Evolutionary conservation across 768 basidiomycete genomes (phyloP).

Genomic region (Flagelloscypha sp.): DNA sequence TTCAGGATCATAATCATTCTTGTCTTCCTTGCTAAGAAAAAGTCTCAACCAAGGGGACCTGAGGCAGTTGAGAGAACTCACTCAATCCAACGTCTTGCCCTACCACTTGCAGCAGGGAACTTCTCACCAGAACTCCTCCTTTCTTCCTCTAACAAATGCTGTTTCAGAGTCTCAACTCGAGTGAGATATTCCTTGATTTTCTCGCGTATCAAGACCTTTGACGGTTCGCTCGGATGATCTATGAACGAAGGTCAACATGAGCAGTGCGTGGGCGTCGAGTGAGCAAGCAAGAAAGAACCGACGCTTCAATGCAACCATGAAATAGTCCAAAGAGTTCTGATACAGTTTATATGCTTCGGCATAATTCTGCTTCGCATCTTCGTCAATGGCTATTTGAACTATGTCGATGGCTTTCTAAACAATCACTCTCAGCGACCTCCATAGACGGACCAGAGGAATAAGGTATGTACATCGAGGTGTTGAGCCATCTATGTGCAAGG

Average conservation of each 20-base stretch:
- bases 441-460: too few relatives aligned
- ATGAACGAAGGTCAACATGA: too few relatives aligned
- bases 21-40: constrained; percentile 25
- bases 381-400: constrained; percentile 87
- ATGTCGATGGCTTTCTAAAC: constrained; percentile 76
- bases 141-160: constrained; percentile 72
- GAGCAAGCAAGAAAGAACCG: constrained; percentile 16
- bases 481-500: too few relatives aligned
- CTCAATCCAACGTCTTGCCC: constrained; percentile 31
- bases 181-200: constrained; percentile 90
- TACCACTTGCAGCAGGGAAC: constrained; percentile 25
- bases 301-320: constrained; percentile 97
- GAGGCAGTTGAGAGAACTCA: constrained; percentile 16
- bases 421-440: too few relatives aligned
- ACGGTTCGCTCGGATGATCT: constrained; percentile 95
- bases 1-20: constrained; percentile 84
- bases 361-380: constrained; percentile 90
- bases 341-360: constrained; percentile 90
- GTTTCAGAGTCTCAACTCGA: constrained; percentile 87
- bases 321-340: constrained; percentile 94
- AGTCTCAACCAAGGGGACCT: too few relatives aligned
- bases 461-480: too few relatives aligned
- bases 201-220: constrained; percentile 72
- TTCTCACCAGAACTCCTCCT: constrained; percentile 37
- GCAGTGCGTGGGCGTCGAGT: constrained; percentile 4